Conservation (phyloP, 2,329 filamentous ascomycete genomes). For the Venturia nashicola region DNA sequence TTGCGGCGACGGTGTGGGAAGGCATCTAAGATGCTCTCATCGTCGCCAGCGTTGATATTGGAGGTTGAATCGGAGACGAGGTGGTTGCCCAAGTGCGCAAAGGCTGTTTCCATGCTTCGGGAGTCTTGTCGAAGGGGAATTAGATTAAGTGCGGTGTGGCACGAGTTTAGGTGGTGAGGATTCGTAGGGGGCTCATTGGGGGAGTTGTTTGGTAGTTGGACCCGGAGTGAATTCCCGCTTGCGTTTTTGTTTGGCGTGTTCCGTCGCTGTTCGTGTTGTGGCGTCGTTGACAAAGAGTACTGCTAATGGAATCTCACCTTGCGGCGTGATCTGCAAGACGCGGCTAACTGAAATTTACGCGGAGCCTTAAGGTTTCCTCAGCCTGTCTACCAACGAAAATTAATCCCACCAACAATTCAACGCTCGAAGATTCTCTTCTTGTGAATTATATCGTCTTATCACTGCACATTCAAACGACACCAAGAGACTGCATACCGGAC, state of each 20-base stretch:
- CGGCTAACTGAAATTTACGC: neutral
- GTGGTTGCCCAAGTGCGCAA: slow-evolving; percentile 50
- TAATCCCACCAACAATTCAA: no score
- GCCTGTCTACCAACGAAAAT: no score
- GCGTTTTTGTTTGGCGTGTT: neutral
- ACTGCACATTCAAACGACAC: no score
- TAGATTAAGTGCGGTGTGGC: neutral
- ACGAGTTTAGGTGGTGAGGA: neutral
- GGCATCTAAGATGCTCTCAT: slow-evolving; percentile 70
- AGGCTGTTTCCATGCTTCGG: slow-evolving; percentile 4
- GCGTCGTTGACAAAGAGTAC: neutral
- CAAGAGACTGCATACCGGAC: no score
- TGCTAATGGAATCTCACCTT: neutral
- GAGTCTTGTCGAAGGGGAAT: neutral
- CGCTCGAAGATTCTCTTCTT: no score
- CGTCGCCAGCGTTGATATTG: slow-evolving; percentile 82
- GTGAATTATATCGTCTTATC: no score
- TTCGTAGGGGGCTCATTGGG: neutral
- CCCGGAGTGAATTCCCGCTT: neutral
- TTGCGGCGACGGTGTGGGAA: slow-evolving; percentile 54
- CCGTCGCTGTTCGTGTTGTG: neutral
- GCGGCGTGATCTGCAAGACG: neutral
- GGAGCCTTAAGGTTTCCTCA: no score
- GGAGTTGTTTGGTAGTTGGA: neutral
- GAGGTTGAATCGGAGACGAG: slow-evolving; percentile 72